Conservation (phyloP, 495 filamentous ascomycete species). For the Peziza echinospora region DNA sequence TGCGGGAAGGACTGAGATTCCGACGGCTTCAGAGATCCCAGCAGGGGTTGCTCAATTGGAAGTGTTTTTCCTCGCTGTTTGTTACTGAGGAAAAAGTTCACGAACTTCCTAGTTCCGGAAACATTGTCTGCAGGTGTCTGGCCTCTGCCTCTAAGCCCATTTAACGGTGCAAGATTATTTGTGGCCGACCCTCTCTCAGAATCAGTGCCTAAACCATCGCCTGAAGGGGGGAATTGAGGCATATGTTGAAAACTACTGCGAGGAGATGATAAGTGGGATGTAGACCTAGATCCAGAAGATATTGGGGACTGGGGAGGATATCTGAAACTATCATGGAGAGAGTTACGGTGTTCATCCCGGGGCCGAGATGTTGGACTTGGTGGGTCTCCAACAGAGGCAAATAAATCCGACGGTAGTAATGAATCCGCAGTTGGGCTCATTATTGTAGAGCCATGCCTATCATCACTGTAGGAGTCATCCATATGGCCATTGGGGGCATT, state of each 20-base stretch:
- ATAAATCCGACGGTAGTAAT: constrained; percentile 57
- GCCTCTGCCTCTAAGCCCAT: not conserved
- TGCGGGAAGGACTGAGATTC: constrained; percentile 73
- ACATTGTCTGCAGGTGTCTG: constrained; percentile 3
- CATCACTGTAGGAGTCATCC: constrained; percentile 17
- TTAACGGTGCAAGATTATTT: too few relatives aligned
- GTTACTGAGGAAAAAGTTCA: constrained; percentile 44
- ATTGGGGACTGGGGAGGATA: constrained; percentile 46
- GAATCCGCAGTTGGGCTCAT: constrained; percentile 65
- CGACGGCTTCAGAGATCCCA: constrained; percentile 51
- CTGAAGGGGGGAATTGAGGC: constrained; percentile 28
- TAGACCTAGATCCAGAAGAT: constrained; percentile 38
- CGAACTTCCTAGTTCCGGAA: constrained; percentile 30
- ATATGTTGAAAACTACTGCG: constrained; percentile 33
- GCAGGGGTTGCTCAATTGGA: constrained; percentile 39
- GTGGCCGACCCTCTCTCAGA: constrained; percentile 7
- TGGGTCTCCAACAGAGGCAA: constrained; percentile 51
- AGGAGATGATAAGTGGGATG: constrained; percentile 48
- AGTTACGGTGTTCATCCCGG: too few relatives aligned
- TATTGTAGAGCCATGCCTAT: constrained; percentile 19
- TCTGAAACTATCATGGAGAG: constrained; percentile 21
- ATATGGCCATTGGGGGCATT: constrained; percentile 34
- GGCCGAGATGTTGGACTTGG: constrained; percentile 28
- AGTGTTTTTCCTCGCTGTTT: constrained; percentile 48
- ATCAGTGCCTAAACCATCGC: constrained; percentile 22